Evolutionary conservation across 2,329 filamentous ascomycete species (phyloP), one percentile per base, ranked within the genome.

Genomic region (Claviceps citrina): DNA sequence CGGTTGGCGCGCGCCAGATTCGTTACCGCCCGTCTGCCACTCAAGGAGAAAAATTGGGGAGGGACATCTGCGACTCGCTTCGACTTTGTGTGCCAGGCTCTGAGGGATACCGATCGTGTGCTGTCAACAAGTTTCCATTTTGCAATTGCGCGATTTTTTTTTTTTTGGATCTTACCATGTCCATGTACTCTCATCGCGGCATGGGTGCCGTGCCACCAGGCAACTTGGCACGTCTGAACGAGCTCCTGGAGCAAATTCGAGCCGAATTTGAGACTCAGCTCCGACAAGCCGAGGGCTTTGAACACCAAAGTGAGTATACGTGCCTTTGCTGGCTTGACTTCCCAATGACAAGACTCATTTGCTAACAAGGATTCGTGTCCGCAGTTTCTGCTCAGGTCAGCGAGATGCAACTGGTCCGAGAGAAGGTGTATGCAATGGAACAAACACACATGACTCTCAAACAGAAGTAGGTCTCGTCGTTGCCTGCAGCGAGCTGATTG

Each of bases 381-480:
- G 49, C 60, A 95, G 91, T 96, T 56, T 78, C 84, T 43, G 76
- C 78, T 37, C 91, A 98, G 60, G 81, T 95, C 48, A 81, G 89
- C 54, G 91, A 98, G 64, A 91, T 96, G 73, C 84, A 94, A 58
- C 74, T 94, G 54, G 85, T 98, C 37, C 74, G 87, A 47, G 81
- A 87, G 57, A 95, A 94, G 63, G 84, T 98, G 44, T 95, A 85
- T 55, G 76, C 84, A 51, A 77, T 98, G 60, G 91, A 98, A 61
- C 86, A 93, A 58, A 76, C 80, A 36, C 91, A 96, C 55, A 72
- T 89, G 53, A 76, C 75, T 39, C 77, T 95, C 55, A 96, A 96
- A 68, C 73, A 79, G 61, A 93, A 95, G 89, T 96, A 69, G 58
- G 80, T 64, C 27, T 36, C 19, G 22, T 36, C 9, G 7, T 10